These are phyloP conservation scores for Capronia coronata DNA, from an alignment of 2,329 filamentous ascomycete species.

Conservation along the genomic window DNA sequence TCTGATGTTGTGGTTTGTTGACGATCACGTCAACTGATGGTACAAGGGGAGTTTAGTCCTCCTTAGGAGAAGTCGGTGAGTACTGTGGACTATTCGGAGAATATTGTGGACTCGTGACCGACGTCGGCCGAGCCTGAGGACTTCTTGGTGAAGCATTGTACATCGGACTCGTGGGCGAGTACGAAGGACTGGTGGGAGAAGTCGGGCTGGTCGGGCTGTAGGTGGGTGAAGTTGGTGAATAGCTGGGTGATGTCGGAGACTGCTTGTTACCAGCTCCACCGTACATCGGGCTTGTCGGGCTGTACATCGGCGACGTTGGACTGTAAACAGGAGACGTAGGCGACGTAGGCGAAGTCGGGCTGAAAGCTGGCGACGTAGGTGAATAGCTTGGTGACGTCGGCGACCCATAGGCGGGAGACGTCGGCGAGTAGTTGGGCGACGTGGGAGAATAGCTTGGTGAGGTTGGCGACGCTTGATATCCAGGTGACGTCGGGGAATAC, in stretches of 20 bases:
- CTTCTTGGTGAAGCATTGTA: slow-evolving; percentile 38
- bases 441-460: slow-evolving; percentile 61
- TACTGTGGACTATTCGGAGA: slow-evolving; percentile 48
- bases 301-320: slow-evolving; percentile 55
- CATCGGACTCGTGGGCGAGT: slow-evolving; percentile 46
- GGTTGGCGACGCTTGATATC: slow-evolving; percentile 60
- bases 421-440: slow-evolving; percentile 53
- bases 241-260: slow-evolving; percentile 51
- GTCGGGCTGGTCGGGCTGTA: slow-evolving; percentile 56
- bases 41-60: slow-evolving; percentile 26
- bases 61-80: slow-evolving; percentile 32
- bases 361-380: slow-evolving; percentile 61
- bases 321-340: slow-evolving; percentile 66
- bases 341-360: slow-evolving; percentile 55
- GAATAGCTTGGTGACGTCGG: slow-evolving; percentile 49
- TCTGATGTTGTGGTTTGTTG: slow-evolving; percentile 7
- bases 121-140: slow-evolving; percentile 38
- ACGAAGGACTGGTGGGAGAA: slow-evolving; percentile 49
- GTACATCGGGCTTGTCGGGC: slow-evolving; percentile 48
- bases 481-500: slow-evolving; percentile 59
- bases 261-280: slow-evolving; percentile 33
- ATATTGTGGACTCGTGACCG: slow-evolving; percentile 48
- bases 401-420: slow-evolving; percentile 42
- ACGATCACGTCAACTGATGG: slow-evolving; percentile 20
- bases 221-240: slow-evolving; percentile 54